Evolutionary conservation across 2,329 filamentous ascomycete genomes (phyloP).

Genomic region (Ophiostoma tasmaniense): DNA sequence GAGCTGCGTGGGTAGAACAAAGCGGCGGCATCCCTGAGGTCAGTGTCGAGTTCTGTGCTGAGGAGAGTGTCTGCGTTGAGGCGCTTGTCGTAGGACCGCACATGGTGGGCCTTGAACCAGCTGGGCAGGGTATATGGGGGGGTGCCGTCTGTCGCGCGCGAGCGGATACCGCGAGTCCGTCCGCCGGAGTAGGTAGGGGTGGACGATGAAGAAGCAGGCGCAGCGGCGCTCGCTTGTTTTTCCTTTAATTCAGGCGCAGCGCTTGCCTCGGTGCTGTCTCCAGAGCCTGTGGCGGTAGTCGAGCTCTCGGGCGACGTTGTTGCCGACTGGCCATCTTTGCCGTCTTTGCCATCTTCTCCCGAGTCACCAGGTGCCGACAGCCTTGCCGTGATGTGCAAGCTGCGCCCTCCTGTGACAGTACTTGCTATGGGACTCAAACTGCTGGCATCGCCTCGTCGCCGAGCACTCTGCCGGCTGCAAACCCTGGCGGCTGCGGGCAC

Average conservation of each 20-base stretch:
- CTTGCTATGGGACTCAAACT: not conserved
- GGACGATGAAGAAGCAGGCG: too few relatives aligned
- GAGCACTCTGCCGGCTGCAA: not conserved
- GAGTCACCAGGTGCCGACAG: not conserved
- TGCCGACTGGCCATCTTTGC: conserved; percentile 7
- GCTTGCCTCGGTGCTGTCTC: not conserved
- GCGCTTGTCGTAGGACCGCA: conserved; percentile 29
- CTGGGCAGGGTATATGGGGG: conserved; percentile 48
- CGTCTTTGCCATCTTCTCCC: not conserved
- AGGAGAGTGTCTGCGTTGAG: not conserved
- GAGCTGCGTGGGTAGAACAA: not conserved
- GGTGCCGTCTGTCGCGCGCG: conserved; percentile 15
- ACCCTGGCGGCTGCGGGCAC: conserved; percentile 7
- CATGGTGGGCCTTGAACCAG: conserved; percentile 47
- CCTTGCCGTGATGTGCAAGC: conserved; percentile 12
- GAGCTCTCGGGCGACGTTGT: conserved; percentile 3
- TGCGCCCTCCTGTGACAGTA: not conserved
- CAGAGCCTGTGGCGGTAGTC: not conserved
- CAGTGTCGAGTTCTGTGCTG: not conserved
- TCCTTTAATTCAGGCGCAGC: not conserved
- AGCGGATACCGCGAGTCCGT: not conserved
- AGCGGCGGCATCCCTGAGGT: not conserved
- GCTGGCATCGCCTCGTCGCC: not conserved
- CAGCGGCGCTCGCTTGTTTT: not conserved
- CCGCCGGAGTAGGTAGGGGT: not conserved